Evolutionary conservation across 2,329 filamentous ascomycete genomes (phyloP).

Genomic region (Leptographium radiaticola): DNA sequence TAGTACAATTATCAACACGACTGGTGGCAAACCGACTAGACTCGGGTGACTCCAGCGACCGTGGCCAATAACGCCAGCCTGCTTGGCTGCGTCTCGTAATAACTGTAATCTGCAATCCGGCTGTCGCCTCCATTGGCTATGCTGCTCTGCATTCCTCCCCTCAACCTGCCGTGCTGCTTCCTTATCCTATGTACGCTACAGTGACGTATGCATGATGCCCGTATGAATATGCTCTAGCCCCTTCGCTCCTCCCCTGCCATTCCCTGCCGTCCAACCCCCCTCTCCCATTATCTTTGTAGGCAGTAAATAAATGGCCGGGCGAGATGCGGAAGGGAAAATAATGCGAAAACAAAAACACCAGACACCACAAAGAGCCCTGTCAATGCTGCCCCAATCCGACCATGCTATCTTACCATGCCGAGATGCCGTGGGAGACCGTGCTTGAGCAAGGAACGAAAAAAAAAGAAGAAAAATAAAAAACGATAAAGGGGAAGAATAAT

Average conservation of each 20-base stretch:
- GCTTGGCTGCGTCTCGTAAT: neutral
- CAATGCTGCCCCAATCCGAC: conserved; percentile 9
- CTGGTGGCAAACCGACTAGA: no score
- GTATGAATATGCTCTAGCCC: neutral
- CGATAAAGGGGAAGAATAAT: neutral
- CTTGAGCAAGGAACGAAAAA: neutral
- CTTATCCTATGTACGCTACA: neutral
- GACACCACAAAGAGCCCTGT: neutral
- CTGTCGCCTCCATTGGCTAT: neutral
- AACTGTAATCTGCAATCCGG: no score
- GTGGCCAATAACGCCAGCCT: no score
- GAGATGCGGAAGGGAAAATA: neutral
- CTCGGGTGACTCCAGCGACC: no score
- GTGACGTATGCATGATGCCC: neutral
- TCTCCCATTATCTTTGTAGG: neutral
- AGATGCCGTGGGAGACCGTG: conserved; percentile 6
- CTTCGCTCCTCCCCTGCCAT: neutral
- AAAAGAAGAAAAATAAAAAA: neutral
- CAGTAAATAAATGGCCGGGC: no score
- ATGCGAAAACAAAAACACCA: neutral
- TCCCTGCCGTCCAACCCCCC: neutral
- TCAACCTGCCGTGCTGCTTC: neutral
- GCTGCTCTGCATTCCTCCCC: neutral
- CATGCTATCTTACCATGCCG: conserved; percentile 8
- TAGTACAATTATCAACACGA: no score